Base-by-base conservation (phyloP, 202 grass and related monocot species). In the Brachypodium distachyon region DNA sequence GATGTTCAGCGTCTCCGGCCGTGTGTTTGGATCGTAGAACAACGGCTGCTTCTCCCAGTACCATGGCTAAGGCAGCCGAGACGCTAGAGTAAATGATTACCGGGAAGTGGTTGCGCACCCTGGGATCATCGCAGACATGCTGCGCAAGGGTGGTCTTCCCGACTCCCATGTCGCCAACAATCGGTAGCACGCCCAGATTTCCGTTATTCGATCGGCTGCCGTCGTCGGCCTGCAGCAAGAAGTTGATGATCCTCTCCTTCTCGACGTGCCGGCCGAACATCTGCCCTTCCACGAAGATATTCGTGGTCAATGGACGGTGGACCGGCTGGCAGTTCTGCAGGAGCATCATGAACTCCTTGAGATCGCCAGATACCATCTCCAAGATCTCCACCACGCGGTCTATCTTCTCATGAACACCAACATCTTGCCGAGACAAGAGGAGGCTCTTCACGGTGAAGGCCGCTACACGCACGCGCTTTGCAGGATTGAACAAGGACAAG, bases 231-330 rank as follows among this genome's bases (percentile, higher is more conserved):
- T 28, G 76, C 14, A 85, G 62, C 5, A 85, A 32, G 83, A 85
- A 85, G 23, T 80, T 73, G 56, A 64, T 55, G 31, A 85, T 57
- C 52, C 12, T 46, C 58, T 85, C 56, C 12, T 4, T 80, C 63
- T 85, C 76, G 5, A 80, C 55, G 27, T 64, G 43, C 2, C 83
- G 56, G 5, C 76, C 32, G 1, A 80, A 85, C 76, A 74, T 74
- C 53, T 31, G 52, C 16, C 23, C 26, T 9, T 74, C 72, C 0
- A 21, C 16, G 2, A 58, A 74, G 6, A 74, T 58, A 4, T 28
- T 57, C 17, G 71, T 59, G 1, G 5, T 11, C 37, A 74, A 5
- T 19, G 72, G 72, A 8, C 23, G 51, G 10, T 38, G 37, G 25
- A 74, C 31, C 17, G 22, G 23, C 5, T n/a, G 40, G 25, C 17